Evolutionary conservation across 2,329 filamentous ascomycete genomes (phyloP).

Genomic region (Beauveria sp.): DNA sequence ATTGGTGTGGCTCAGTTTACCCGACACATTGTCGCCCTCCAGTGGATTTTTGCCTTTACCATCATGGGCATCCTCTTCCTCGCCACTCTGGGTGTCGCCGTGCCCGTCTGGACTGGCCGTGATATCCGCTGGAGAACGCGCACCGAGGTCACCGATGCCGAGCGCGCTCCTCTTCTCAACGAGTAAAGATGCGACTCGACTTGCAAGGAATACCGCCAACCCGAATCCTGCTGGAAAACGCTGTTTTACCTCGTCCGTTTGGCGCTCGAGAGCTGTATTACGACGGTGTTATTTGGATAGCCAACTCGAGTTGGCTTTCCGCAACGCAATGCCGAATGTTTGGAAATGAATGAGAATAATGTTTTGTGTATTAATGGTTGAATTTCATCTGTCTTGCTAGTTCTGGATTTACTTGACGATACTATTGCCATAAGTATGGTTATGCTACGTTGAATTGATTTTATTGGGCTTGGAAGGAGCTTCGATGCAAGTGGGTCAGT

Average conservation of each 20-base stretch:
- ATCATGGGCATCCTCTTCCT: slow-evolving; percentile 73
- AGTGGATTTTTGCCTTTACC: slow-evolving; percentile 88
- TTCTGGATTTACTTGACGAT: not conserved
- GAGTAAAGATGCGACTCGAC: slow-evolving; percentile 17
- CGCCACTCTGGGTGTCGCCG: slow-evolving; percentile 54
- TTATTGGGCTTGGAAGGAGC: not conserved
- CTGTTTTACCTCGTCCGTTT: not conserved
- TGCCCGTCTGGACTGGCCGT: slow-evolving; percentile 56
- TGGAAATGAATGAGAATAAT: not conserved
- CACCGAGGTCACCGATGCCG: slow-evolving; percentile 35
- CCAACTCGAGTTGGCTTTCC: not conserved
- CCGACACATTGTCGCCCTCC: slow-evolving; percentile 65
- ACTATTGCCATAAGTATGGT: not conserved
- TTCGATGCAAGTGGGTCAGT: slow-evolving; percentile 6
- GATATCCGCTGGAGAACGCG: slow-evolving; percentile 43
- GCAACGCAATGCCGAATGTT: not conserved
- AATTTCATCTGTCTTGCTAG: not conserved
- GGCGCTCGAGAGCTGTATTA: not conserved
- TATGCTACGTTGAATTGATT: not conserved
- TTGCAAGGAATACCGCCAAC: not conserved
- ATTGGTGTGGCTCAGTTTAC: slow-evolving; percentile 73
- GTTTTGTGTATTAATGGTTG: not conserved
- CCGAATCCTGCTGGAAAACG: not conserved
- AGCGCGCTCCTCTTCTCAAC: slow-evolving; percentile 54
- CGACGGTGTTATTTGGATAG: not conserved